Percentiles rank a stretch among this genome's conserved stretches.
Evolutionary conservation across 139 green algal genomes (phyloP).

Genomic region (Coccomyxa sp.): DNA sequence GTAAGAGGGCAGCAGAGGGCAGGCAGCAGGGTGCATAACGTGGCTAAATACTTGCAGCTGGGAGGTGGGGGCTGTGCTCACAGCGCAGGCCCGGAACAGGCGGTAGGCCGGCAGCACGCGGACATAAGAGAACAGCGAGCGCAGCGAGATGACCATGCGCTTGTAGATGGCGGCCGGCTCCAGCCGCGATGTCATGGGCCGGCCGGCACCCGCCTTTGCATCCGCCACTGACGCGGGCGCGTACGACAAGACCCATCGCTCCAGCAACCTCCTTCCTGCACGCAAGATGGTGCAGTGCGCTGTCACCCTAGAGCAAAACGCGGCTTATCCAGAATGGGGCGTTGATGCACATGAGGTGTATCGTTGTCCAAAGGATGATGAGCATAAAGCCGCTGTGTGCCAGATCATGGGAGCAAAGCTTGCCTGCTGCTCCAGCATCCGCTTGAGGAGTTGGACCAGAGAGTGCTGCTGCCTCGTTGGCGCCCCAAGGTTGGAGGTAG

Average conservation of each 20-base stretch:
- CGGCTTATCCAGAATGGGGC: not conserved
- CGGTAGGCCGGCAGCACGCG: constrained; percentile 68
- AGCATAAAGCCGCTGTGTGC: not conserved
- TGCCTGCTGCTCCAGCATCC: not conserved
- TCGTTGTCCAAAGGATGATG: not conserved
- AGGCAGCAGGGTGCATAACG: too few species aligned
- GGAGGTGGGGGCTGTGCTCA: constrained; percentile 6
- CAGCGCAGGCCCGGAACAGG: constrained; percentile 52
- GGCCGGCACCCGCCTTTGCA: not conserved
- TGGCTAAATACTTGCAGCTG: too few species aligned
- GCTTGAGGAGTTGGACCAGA: not conserved
- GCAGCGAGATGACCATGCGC: constrained; percentile 54
- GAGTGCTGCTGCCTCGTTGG: not conserved
- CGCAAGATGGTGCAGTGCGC: not conserved
- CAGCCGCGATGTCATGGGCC: constrained; percentile 11
- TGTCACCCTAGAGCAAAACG: not conserved
- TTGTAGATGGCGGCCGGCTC: constrained; percentile 51
- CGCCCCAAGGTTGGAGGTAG: constrained; percentile 32
- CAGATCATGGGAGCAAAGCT: not conserved
- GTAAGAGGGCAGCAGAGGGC: too few species aligned
- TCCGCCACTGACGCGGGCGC: not conserved
- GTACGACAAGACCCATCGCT: not conserved
- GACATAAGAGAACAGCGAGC: constrained; percentile 66
- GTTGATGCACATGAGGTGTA: not conserved
- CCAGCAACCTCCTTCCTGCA: not conserved